Conservation (phyloP, 2,329 filamentous ascomycete genomes). For the Colletotrichum orchidophilum region DNA sequence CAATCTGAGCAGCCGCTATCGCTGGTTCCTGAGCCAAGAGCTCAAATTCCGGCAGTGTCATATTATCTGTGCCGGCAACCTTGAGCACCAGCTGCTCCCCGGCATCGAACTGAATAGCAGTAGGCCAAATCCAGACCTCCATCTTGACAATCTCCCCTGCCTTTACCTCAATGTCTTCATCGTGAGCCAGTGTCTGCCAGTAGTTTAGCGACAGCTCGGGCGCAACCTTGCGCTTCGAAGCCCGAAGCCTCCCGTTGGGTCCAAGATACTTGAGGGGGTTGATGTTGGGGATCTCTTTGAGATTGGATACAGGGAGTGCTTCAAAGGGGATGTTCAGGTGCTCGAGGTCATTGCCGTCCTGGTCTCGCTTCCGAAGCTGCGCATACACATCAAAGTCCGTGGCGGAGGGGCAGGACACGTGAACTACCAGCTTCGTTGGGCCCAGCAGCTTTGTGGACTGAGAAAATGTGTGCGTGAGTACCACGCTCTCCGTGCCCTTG, state of each 20-base stretch:
- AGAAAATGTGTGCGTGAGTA: not conserved
- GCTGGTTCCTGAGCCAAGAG: not conserved
- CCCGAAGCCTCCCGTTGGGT: conserved; percentile 3
- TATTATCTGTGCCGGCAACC: not conserved
- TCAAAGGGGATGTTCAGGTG: conserved; percentile 8
- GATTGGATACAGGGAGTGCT: not conserved
- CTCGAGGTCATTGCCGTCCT: not conserved
- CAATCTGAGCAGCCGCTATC: not conserved
- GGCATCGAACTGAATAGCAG: not conserved
- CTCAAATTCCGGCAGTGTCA: conserved; percentile 2
- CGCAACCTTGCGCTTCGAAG: not conserved
- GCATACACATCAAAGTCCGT: conserved; percentile 12
- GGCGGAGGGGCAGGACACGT: not conserved
- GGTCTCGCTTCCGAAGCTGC: conserved; percentile 6
- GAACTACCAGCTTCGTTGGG: conserved; percentile 5
- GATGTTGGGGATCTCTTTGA: not conserved
- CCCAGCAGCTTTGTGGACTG: not conserved
- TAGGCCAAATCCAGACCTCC: conserved; percentile 14
- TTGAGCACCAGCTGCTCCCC: conserved; percentile 6
- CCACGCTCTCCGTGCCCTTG: not conserved
- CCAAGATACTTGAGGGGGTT: conserved; percentile 17
- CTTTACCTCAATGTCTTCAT: not conserved
- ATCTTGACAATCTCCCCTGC: not conserved
- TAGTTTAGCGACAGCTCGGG: not conserved
- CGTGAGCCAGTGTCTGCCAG: conserved; percentile 9